Evolutionary conservation across 345 rosid genomes (phyloP), one percentile per base, ranked within the genome.

Genomic region (Sisymbrium altissimum): DNA sequence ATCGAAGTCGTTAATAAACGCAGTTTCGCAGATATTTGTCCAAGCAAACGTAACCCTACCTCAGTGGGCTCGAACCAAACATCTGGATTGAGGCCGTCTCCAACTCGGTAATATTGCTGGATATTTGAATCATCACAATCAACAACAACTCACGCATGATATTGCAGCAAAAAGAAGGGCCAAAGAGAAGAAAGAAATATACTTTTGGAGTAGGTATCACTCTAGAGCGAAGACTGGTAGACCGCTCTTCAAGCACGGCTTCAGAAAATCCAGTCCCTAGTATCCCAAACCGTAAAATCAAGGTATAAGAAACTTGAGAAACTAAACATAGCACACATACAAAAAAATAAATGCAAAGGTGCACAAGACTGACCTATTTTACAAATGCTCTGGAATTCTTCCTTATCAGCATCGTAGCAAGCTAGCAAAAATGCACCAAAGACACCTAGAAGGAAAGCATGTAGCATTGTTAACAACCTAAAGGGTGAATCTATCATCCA

Each of bases 361-460:
- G 43, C 40, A 41, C 63, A 77, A 71, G 60, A 59, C 86, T 81
- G 35, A 90, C 97, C 98, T 56, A 92, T 87, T 88, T 92, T 95
- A 74, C 96, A 92, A 59, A 95, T 95, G 86, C 92, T 95, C 76
- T 95, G 97, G 70, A 64, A 92, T 81, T 92, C 98, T 59, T 92
- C 97, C 25, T 85, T 89, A n/a, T 69, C 81, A 61, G 44, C 69
- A 84, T 92, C 97, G 66, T 92, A 95, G 78, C 92, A 90, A 55
- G 98, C 98, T 77, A 95, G 87, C 74, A 92, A 86, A 87, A 95
- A 92, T 32, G 98, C 92, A 75, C 99, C 98, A 85, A 84, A 95
- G 64, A 86, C 84, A 63, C 98, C 98, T 94, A 66, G 19, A 60
- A 40, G 69, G 61, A 74, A 78, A 55, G 48, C 64, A 62, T 14